These are phyloP conservation scores for Thraustochytrium striatum DNA, from an alignment of 352 stramenopile species.

Conservation along the genomic window DNA sequence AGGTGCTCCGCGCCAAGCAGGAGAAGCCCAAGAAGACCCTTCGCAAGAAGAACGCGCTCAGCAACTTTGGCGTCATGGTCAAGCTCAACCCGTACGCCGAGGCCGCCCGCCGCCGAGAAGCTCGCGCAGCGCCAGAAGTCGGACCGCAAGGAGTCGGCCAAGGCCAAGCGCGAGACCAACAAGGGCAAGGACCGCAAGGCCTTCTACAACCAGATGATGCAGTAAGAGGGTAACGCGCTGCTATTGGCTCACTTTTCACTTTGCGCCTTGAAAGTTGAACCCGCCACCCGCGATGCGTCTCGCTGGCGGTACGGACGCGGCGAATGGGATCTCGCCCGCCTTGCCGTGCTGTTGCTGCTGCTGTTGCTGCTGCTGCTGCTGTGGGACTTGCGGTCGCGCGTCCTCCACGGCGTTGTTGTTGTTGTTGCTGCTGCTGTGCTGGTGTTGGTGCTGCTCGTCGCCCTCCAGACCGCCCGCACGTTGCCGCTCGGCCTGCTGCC, in stretches of 20 bases:
- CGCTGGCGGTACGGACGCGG: background rate
- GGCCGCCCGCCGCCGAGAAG: slow-evolving; percentile 64
- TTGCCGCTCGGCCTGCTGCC: slow-evolving; percentile 50
- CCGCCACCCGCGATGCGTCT: slow-evolving; percentile 32
- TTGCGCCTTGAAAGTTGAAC: background rate
- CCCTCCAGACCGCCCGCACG: no score
- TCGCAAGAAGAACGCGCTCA: slow-evolving; percentile 96
- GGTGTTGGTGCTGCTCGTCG: no score
- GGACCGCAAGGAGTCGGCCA: slow-evolving; percentile 67
- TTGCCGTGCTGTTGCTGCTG: background rate
- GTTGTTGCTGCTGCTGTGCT: background rate
- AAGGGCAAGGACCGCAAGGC: slow-evolving; percentile 64
- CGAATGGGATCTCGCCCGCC: background rate
- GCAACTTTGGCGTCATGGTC: slow-evolving; percentile 87
- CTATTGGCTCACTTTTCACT: slow-evolving; percentile 4
- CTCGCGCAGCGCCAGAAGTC: slow-evolving; percentile 67
- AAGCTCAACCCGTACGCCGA: slow-evolving; percentile 95
- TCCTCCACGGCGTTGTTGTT: background rate
- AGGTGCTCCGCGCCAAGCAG: slow-evolving; percentile 88
- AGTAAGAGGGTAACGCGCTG: slow-evolving; percentile 45
- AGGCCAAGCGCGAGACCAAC: slow-evolving; percentile 74
- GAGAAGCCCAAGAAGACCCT: slow-evolving; percentile 76
- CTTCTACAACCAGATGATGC: slow-evolving; percentile 66
- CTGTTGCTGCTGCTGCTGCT: background rate
- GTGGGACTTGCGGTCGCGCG: background rate